Evolutionary conservation across 2,329 filamentous ascomycete species (phyloP), one percentile per base, ranked within the genome.

Genomic region (Ophiostoma ulmi): DNA sequence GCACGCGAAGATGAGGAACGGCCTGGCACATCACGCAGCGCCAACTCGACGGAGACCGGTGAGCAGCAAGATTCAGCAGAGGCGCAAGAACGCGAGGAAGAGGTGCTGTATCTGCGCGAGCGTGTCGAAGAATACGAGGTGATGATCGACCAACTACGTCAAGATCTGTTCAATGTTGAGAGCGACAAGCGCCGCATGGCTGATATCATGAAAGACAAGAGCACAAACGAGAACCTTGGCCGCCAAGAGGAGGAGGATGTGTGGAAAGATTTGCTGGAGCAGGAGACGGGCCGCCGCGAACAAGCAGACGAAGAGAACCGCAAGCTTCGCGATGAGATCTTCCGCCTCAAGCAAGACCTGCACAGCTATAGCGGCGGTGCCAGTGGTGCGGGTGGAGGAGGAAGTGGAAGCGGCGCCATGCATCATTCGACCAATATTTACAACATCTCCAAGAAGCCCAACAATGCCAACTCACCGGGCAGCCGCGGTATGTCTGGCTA

Each of bases 261-360:
- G 79, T 97, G 93, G 90, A 97, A 97, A 78, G 94, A 97, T 75
- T 87, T 98, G 73, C 86, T 97, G 36, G 93, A 97, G 77, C 92
- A 95, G 74, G 95, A 99, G 79, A 95, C 92, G 2, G 90, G 91
- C 3, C 88, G 93, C 39, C 88, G 94, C 71, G 94, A 97, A 79
- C 92, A 97, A 79, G 88, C 91, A 0, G 94, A 98, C 75, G 92
- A 97, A 61, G 94, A 98, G 74, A 94, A 94, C 75, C 89, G 90
- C 74, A 89, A 86, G 75, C 85, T 98, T 20, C 88, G 92, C 7
- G 93, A 97, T 71, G 94, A 99, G 77, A 82, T 96, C 3, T 90
- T 92, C 76, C 89, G 91, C 36, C 79, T 96, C 61, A 88, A 87
- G 78, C 86, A 87, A 72, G 87, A 90, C 69, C 77, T 86, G 61